A percentile compares a stretch with the other conserved stretches of the same genome.
Evolutionary conservation across 2,329 filamentous ascomycete species (phyloP).

Genomic region (Claviceps digitariae): DNA sequence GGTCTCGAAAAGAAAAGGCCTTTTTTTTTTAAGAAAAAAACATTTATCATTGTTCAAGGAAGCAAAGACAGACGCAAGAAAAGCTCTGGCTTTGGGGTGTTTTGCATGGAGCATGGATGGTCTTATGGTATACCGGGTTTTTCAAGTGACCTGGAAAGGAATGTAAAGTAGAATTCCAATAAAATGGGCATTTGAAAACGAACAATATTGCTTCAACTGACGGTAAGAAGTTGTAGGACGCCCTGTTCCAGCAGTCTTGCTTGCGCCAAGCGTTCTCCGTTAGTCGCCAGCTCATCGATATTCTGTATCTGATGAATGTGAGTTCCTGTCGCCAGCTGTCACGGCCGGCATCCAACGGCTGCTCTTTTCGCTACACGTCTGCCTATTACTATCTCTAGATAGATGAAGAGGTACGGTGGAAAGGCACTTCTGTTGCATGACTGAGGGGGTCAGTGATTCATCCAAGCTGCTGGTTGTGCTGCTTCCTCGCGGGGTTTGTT

Average conservation of each 20-base stretch:
- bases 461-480: too few species aligned
- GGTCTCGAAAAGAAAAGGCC: neutral
- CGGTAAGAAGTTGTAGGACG: neutral
- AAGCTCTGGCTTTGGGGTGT: constrained; percentile 12
- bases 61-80: neutral
- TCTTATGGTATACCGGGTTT: constrained; percentile 8
- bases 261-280: too few species aligned
- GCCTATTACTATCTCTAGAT: too few species aligned
- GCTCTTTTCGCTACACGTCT: neutral
- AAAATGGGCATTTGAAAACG: constrained; percentile 1
- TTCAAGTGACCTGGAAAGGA: constrained; percentile 7
- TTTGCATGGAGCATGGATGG: constrained; percentile 12
- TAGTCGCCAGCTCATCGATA: too few species aligned
- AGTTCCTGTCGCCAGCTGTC: neutral
- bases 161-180: constrained; percentile 19
- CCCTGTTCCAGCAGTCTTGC: neutral
- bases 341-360: neutral
- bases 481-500: neutral
- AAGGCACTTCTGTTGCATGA: neutral
- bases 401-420: neutral
- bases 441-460: neutral
- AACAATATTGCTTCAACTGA: neutral
- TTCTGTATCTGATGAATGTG: neutral
- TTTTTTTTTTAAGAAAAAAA: constrained; percentile 3
- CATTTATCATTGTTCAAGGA: neutral